Base-by-base conservation (phyloP, 2,329 filamentous ascomycete genomes). In the Colletotrichum graminicola region DNA sequence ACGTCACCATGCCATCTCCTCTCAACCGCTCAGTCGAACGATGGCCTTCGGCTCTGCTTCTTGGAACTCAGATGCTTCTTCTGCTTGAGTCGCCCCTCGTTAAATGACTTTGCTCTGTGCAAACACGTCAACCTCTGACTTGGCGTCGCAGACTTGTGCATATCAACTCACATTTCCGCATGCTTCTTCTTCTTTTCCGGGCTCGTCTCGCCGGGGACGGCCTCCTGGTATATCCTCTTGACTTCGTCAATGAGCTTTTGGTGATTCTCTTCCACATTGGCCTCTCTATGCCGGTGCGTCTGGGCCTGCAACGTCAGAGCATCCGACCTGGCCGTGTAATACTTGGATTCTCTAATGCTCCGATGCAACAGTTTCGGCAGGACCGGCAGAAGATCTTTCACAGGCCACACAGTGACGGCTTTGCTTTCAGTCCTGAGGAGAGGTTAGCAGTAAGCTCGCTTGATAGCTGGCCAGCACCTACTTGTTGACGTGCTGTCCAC, bases 401-500 rank as follows among this genome's bases (percentile, higher is more conserved):
- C 76, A 1, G 84, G 73, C 82, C 88, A 90, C 16, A 80, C 81
- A 0, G 88, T 89, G 56, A 84, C 87, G 29, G 88, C 88, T 74
- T 90, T 90, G 62, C 83, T 87, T 78, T 90, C 88, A 0, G 88
- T 90, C 72, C 88, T 90, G 74, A n/a, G 18, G 12, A 5, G 11
- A 26, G 8, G 34, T 72, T 36, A 72, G 60, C 11, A 26, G 21
- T n/a, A 41, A 8, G 14, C 3, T 26, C 29, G 21, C 5, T 14
- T 18, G 16, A 5, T 11, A 18, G 45, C 26, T 7, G 16, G 43
- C 29, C 41, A 14, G 14, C 36, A 78, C 84, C 64, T 76, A 90
- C 88, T 90, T 90, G 76, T 90, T 90, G 41, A 90, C 88, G 75
- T 90, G 87, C 74, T 90, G 88, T 2, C 88, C 88, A 16, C 88